Evolutionary conservation across 2,329 filamentous ascomycete species (phyloP).

Genomic region (Diplodia scrobiculata): DNA sequence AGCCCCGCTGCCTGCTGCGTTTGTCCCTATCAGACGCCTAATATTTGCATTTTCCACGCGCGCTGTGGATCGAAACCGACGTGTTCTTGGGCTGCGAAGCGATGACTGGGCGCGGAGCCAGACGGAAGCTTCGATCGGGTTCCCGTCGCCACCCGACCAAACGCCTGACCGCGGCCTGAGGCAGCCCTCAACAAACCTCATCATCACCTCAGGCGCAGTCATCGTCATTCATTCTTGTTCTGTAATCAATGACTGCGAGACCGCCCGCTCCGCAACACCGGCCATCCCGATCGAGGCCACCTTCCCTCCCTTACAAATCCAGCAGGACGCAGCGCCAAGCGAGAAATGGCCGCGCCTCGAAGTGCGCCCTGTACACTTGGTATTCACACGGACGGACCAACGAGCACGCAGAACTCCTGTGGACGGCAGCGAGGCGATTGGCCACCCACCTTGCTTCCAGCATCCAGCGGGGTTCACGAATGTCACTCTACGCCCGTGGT

Average conservation of each 20-base stretch:
- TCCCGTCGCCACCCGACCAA: conserved; percentile 21
- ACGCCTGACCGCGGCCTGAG: conserved; percentile 20
- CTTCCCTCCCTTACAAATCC: conserved; percentile 3
- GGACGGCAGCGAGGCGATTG: background rate
- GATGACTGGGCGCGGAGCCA: conserved; percentile 13
- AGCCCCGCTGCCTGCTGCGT: conserved; percentile 10
- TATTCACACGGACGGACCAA: conserved; percentile 1
- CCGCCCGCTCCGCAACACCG: background rate
- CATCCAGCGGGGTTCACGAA: conserved; percentile 3
- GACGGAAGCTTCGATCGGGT: conserved; percentile 5
- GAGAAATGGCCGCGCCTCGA: conserved; percentile 7
- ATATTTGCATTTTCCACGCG: background rate
- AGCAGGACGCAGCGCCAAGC: conserved; percentile 1
- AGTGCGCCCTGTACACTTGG: background rate
- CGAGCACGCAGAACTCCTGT: background rate
- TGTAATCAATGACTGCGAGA: background rate
- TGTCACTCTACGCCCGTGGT: conserved; percentile 21
- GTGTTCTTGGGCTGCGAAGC: conserved; percentile 16
- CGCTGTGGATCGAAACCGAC: conserved; percentile 5
- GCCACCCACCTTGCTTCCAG: background rate
- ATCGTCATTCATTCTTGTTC: background rate
- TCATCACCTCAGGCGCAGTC: conserved; percentile 4
- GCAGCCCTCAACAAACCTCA: conserved; percentile 11
- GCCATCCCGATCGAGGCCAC: background rate
- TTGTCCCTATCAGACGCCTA: background rate